These are phyloP conservation scores for Candida albicans DNA, from an alignment of 1,139 yeast genomes.

Conservation along the genomic window DNA sequence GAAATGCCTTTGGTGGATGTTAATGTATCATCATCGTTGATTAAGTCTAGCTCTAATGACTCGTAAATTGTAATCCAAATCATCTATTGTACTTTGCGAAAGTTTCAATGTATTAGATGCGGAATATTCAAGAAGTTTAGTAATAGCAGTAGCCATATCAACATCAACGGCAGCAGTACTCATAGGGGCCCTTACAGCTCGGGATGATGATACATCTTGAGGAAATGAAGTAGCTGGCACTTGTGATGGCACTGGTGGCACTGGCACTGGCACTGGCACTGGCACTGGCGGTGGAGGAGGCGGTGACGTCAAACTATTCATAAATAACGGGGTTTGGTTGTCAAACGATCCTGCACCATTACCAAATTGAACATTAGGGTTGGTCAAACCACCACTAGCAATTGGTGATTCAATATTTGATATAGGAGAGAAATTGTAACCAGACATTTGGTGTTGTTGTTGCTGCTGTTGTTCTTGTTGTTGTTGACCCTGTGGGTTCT, in stretches of 20 bases:
- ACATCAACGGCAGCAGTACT: constrained; percentile 21
- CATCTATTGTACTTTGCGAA: constrained; percentile 27
- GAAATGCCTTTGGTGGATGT: too few relatives aligned
- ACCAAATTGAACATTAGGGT: background rate
- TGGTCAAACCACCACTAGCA: background rate
- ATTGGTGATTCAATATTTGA: background rate
- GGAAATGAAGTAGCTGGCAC: background rate
- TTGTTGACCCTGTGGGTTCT: too few relatives aligned
- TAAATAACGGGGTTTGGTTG: constrained; percentile 1
- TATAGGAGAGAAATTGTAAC: constrained; percentile 1
- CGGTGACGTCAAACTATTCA: background rate
- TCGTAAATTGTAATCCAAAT: constrained; percentile 25
- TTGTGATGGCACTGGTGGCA: constrained; percentile 3
- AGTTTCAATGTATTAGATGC: constrained; percentile 22
- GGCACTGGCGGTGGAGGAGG: constrained; percentile 1
- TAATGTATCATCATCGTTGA: background rate
- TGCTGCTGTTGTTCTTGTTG: constrained; percentile 2
- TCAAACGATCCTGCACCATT: background rate
- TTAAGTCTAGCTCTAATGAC: constrained; percentile 17
- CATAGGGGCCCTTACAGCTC: background rate
- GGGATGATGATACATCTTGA: background rate
- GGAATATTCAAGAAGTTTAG: constrained; percentile 23
- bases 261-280: background rate
- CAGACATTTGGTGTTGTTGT: background rate
- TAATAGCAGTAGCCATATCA: constrained; percentile 23